Base-by-base conservation (phyloP, 495 filamentous ascomycete genomes). In the Symbiotaphrina buchneri region DNA sequence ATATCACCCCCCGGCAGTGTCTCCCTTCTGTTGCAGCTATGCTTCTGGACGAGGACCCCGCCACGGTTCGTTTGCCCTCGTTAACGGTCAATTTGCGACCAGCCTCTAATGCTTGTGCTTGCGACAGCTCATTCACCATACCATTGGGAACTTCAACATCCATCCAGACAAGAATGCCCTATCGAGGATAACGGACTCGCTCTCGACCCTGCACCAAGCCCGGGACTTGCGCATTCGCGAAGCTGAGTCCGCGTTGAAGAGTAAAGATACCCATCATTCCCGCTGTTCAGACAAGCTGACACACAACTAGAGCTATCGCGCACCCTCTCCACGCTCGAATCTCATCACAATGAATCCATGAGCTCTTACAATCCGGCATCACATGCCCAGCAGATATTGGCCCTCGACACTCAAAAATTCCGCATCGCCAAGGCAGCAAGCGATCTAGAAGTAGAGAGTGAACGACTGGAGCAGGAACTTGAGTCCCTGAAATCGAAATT, bases 11-110 rank as follows among this genome's bases (percentile, higher is more conserved):
- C n/a, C n/a, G n/a, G n/a, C n/a, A 66, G 48, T 16, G 61, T 65
- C 16, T 54, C 46, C 47, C 59, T 61, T 32, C 33, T 11, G 26
- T 14, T 28, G 15, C 27, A 63, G 76, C 46, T 39, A 95, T 95
- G 87, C 62, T 97, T 47, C 81, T 97, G 56, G 87, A 95, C 58
- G 87, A 95, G 57, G 78, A 81, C 48, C 87, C 87, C 37, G 78
- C 71, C 25, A 73, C 72, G 16, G 79, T 85, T 68, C 14, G 61
- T 28, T 50, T 27, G 28, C 10, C 16, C 28, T 7, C 16, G 8
- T 10, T 14, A 11, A 36, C 19, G 15, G 25, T 23, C 25, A 26
- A 29, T 30, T 10, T 21, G n/a, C 18, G 26, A 15, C 6, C 37
- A 37, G 8, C 18, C 23, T 40, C 31, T 13, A 31, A 28, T 24